These are phyloP conservation scores for Podaxis rugospora DNA, from an alignment of 768 basidiomycete species.

Conservation along the genomic window DNA sequence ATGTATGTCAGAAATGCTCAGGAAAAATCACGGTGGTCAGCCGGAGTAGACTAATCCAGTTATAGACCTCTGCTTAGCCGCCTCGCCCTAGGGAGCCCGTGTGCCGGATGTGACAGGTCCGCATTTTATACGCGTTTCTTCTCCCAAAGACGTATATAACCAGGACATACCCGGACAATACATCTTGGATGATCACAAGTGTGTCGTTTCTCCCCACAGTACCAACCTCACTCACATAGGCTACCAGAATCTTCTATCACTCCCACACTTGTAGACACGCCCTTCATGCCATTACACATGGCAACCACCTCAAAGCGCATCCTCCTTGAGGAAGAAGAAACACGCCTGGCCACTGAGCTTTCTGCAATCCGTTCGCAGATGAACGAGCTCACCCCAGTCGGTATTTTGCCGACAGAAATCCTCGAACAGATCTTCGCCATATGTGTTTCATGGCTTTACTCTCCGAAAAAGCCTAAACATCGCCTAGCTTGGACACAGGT, in stretches of 20 bases:
- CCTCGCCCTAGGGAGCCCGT: background rate
- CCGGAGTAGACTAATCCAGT: background rate
- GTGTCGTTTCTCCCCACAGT: background rate
- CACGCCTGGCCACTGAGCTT: conserved; percentile 22
- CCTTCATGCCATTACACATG: background rate
- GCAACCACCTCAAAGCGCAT: conserved; percentile 7
- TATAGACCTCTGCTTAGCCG: background rate
- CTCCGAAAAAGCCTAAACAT: conserved; percentile 21
- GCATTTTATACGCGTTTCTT: background rate
- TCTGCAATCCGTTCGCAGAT: conserved; percentile 21
- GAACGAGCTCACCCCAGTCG: conserved; percentile 25
- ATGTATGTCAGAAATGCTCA: background rate
- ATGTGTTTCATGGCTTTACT: conserved; percentile 33
- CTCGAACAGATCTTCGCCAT: conserved; percentile 34
- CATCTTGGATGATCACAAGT: background rate
- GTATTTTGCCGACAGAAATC: conserved; percentile 33
- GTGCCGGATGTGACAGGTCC: background rate
- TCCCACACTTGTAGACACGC: background rate
- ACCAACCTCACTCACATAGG: background rate
- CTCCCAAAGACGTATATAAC: background rate
- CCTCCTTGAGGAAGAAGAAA: conserved; percentile 23
- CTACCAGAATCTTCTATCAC: background rate
- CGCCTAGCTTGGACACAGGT: conserved; percentile 38
- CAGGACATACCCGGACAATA: background rate
- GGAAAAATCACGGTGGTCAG: background rate